Evolutionary conservation across 768 basidiomycete genomes (phyloP).

Genomic region (Mycena chlorophos): DNA sequence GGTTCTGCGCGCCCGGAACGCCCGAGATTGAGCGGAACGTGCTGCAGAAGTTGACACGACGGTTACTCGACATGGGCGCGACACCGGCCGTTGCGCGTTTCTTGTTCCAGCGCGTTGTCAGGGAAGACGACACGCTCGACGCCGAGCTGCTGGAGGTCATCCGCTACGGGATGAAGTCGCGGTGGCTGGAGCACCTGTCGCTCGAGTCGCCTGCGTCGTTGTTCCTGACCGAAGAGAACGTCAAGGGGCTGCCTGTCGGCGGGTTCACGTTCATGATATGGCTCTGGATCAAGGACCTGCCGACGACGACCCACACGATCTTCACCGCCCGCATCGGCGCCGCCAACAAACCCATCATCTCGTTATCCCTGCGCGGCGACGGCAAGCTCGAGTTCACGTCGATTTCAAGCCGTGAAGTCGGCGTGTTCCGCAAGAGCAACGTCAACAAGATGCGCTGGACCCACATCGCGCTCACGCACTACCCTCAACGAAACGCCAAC

Average conservation of each 20-base stretch:
- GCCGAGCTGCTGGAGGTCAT: slow-evolving; percentile 69
- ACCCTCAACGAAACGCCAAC: slow-evolving; percentile 54
- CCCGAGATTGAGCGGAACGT: slow-evolving; percentile 54
- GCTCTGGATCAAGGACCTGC: slow-evolving; percentile 48
- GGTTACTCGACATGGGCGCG: slow-evolving; percentile 75
- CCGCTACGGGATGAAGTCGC: slow-evolving; percentile 66
- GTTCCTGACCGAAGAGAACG: slow-evolving; percentile 46
- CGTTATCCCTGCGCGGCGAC: slow-evolving; percentile 51
- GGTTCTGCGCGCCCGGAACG: slow-evolving; percentile 38
- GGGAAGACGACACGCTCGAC: slow-evolving; percentile 52
- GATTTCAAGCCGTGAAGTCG: slow-evolving; percentile 38
- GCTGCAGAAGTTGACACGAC: slow-evolving; percentile 60
- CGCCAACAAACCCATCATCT: slow-evolving; percentile 32
- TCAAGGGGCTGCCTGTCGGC: slow-evolving; percentile 52
- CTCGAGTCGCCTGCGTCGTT: slow-evolving; percentile 59
- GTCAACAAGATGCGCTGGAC: slow-evolving; percentile 67
- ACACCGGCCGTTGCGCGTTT: slow-evolving; percentile 61
- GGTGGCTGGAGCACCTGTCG: slow-evolving; percentile 80
- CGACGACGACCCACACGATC: slow-evolving; percentile 35
- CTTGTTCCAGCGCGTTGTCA: slow-evolving; percentile 61
- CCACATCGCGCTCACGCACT: slow-evolving; percentile 66
- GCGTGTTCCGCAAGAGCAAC: slow-evolving; percentile 45
- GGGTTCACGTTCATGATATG: slow-evolving; percentile 76
- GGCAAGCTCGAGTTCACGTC: slow-evolving; percentile 57
- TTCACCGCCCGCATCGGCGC: slow-evolving; percentile 37